Conservation (phyloP, 202 grass and related monocot species). For the Schoenoplectus tabernaemontani region DNA sequence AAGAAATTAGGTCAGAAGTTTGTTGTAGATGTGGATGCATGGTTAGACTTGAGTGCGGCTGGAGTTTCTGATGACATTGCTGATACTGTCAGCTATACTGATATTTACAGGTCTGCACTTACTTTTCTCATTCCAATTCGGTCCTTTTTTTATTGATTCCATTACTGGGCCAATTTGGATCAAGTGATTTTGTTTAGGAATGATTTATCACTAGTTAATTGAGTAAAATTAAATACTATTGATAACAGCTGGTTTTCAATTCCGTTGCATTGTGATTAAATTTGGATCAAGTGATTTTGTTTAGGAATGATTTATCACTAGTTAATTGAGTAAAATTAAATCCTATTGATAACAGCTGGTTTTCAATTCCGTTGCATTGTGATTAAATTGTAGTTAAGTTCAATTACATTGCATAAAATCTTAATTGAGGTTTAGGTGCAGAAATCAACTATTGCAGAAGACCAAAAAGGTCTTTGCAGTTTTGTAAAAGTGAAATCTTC, state of each 20-base stretch:
- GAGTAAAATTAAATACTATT: neutral
- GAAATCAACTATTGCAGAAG: neutral
- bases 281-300: neutral
- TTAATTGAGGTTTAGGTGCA: neutral
- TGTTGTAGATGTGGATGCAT: slow-evolving; percentile 65
- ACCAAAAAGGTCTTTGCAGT: neutral
- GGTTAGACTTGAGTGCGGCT: slow-evolving; percentile 58
- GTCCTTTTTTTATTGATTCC: neutral
- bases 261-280: neutral
- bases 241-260: neutral
- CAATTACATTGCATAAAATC: neutral
- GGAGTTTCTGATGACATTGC: slow-evolving; percentile 48
- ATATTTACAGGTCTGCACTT: slow-evolving; percentile 53
- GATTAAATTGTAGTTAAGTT: neutral
- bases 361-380: neutral
- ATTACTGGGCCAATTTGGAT: neutral
- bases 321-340: neutral
- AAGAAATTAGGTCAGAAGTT: slow-evolving; percentile 80
- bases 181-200: neutral
- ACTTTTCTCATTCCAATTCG: neutral
- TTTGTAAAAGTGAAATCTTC: neutral
- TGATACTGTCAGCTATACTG: slow-evolving; percentile 68
- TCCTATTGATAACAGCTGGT: neutral
- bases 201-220: neutral
- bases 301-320: neutral